phyloP scores from a whole-genome alignment of 1,284 basidiomycete genomes.

The Heterobasidion irregulare region DNA sequence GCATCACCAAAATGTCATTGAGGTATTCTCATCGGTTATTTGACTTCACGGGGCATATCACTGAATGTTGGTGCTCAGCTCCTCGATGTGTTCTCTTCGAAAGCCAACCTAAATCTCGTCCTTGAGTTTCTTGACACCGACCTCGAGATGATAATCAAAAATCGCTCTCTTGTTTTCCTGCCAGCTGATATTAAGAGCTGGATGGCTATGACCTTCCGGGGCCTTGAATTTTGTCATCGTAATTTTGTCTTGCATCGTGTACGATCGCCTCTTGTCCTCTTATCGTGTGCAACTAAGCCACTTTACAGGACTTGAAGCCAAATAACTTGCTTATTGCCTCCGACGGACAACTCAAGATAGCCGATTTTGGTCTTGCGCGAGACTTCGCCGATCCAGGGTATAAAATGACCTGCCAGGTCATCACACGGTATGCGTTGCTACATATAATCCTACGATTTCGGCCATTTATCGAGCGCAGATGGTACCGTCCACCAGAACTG shows the following conservation, averaged over 20 bases:
- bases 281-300: background rate
- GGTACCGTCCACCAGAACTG: constrained; percentile 96
- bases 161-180: constrained; percentile 84
- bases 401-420: constrained; percentile 98
- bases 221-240: constrained; percentile 94
- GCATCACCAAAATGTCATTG: constrained; percentile 92
- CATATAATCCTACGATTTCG: background rate
- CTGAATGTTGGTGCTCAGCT: constrained; percentile 42
- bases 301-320: constrained; percentile 86
- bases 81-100: constrained; percentile 94
- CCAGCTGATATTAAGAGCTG: constrained; percentile 97
- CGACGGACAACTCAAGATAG: constrained; percentile 90
- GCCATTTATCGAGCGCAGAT: constrained; percentile 21
- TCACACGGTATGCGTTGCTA: constrained; percentile 64
- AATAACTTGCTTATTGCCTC: constrained; percentile 96
- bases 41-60: background rate
- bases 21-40: constrained; percentile 34
- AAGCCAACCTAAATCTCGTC: constrained; percentile 94
- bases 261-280: constrained; percentile 23
- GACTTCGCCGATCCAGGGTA: constrained; percentile 91
- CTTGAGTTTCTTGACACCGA: constrained; percentile 98
- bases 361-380: constrained; percentile 97
- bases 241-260: constrained; percentile 93
- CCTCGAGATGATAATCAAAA: constrained; percentile 95
- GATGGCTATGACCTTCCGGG: constrained; percentile 97